Percentiles rank a stretch among this genome's conserved stretches.
phyloP scores from a whole-genome alignment of 148 eudicot genomes.

The Camellia lanceoleosa region DNA sequence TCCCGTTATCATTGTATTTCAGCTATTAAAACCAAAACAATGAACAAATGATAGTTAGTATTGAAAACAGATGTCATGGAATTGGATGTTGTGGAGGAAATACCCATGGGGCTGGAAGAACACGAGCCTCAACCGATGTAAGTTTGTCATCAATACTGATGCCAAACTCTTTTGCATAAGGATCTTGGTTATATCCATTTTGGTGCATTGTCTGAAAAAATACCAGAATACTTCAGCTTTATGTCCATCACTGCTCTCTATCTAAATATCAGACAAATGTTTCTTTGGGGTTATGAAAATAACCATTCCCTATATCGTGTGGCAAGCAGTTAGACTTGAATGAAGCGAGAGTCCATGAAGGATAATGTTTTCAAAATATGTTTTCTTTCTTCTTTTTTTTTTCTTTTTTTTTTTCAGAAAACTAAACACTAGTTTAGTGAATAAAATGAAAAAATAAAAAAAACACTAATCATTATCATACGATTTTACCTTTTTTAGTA shows the following conservation, averaged over 20 bases:
- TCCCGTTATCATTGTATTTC: constrained; percentile 63
- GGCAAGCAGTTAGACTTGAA: too few species aligned
- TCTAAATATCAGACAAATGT: neutral
- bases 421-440: too few species aligned
- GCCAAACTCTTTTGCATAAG: constrained; percentile 71
- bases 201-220: constrained; percentile 54
- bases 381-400: too few species aligned
- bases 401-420: too few species aligned
- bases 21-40: constrained; percentile 35
- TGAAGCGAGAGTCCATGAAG: too few species aligned
- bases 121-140: constrained; percentile 70
- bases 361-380: too few species aligned
- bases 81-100: neutral
- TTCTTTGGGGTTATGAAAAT: too few species aligned
- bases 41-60: neutral
- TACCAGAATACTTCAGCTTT: neutral
- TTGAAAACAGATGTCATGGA: neutral
- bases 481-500: too few species aligned
- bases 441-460: too few species aligned
- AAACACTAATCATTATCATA: too few species aligned
- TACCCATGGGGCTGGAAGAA: constrained; percentile 85
- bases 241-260: neutral
- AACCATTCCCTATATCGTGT: too few species aligned
- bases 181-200: constrained; percentile 58
- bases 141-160: constrained; percentile 57